phyloP scores from a whole-genome alignment of 228 moss, liverwort and hornwort genomes.

The Sphagnum magellanicum region DNA sequence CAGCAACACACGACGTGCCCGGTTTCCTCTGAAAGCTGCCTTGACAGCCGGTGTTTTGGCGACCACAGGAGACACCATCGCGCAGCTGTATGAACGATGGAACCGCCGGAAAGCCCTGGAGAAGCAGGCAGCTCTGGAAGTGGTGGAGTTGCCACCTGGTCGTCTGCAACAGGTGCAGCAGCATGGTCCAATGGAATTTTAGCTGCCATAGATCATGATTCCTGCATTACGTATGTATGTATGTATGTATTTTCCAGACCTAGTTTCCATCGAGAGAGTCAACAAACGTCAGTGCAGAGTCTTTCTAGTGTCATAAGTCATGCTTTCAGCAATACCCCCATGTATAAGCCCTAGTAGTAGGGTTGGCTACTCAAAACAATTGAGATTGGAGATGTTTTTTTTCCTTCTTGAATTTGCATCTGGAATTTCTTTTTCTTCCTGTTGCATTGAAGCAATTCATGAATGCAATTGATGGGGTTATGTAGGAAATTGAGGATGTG shows the following conservation, averaged over 20 bases:
- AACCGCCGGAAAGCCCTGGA: slow-evolving; percentile 27
- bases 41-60: slow-evolving; percentile 72
- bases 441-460: no score
- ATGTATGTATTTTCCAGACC: neutral
- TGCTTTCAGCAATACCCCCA: no score
- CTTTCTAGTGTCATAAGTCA: no score
- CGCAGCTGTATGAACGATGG: slow-evolving; percentile 58
- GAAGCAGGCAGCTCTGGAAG: slow-evolving; percentile 18
- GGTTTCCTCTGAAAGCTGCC: slow-evolving; percentile 75
- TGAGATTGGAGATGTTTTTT: no score
- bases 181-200: no score
- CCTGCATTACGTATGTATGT: no score
- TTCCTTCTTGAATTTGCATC: no score
- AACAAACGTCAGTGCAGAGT: no score
- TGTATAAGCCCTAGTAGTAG: no score
- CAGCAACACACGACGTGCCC: slow-evolving; percentile 12
- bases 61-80: slow-evolving; percentile 69
- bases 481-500: slow-evolving; percentile 53
- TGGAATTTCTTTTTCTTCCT: no score
- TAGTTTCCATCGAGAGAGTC: no score
- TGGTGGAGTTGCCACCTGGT: slow-evolving; percentile 5
- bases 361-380: no score
- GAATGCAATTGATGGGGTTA: neutral
- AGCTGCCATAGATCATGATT: neutral
- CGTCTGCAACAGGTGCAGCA: slow-evolving; percentile 18